A percentile compares a stretch with the other conserved stretches of the same genome.
These are phyloP conservation scores for Ceratobasidium sp. DNA, from an alignment of 1,284 basidiomycete genomes.

Conservation along the genomic window DNA sequence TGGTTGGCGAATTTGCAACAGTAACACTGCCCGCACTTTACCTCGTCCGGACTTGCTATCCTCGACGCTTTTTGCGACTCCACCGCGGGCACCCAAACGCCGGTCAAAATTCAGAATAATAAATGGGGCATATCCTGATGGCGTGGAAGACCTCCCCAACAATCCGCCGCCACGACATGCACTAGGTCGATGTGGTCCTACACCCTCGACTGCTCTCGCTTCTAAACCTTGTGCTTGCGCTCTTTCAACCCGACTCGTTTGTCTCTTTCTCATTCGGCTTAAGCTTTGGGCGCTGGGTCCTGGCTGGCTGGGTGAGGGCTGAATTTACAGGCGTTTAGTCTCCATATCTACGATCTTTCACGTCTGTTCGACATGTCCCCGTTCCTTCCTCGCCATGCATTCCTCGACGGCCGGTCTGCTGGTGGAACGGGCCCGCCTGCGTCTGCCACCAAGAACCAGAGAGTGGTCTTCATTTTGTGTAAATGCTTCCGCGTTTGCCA, in stretches of 20 bases:
- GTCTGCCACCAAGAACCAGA: background rate
- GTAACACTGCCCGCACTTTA: conserved; percentile 15
- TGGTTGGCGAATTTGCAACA: conserved; percentile 41
- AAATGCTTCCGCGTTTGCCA: background rate
- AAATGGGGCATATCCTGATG: conserved; percentile 6
- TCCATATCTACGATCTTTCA: conserved; percentile 37
- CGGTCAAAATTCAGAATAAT: conserved; percentile 16
- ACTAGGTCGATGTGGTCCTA: conserved; percentile 30
- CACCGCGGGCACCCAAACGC: conserved; percentile 29
- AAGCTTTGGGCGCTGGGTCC: conserved; percentile 19
- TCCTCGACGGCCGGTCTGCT: conserved; percentile 16
- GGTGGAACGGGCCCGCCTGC: background rate
- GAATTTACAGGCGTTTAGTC: background rate
- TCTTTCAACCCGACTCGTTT: conserved; percentile 22
- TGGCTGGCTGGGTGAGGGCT: conserved; percentile 1
- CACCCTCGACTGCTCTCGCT: conserved; percentile 6
- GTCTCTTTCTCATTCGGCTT: conserved; percentile 18
- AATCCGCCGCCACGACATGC: background rate
- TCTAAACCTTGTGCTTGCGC: background rate
- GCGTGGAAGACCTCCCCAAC: conserved; percentile 3
- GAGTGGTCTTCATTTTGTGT: conserved; percentile 33
- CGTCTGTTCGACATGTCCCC: conserved; percentile 37
- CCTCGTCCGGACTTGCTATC: conserved; percentile 12
- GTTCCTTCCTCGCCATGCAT: conserved; percentile 23
- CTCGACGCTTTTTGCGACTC: conserved; percentile 33